Conservation (phyloP, 2,329 filamentous ascomycete species). For the Phyllosticta citrichinensis region DNA sequence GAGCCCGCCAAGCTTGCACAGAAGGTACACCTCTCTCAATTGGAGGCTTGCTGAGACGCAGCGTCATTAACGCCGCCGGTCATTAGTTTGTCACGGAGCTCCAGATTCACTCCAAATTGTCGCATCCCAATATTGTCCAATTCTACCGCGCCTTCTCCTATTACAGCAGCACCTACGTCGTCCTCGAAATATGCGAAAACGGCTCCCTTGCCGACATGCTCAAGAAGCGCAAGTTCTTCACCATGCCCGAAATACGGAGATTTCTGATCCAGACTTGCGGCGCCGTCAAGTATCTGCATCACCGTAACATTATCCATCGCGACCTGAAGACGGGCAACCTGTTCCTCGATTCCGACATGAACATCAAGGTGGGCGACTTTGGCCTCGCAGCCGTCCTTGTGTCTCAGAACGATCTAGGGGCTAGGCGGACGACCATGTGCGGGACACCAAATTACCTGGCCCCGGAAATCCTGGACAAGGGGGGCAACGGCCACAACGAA, state of each 20-base stretch:
- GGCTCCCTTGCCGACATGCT: constrained; percentile 98
- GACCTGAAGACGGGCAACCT: constrained; percentile 98
- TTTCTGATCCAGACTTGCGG: constrained; percentile 93
- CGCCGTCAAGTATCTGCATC: constrained; percentile 96
- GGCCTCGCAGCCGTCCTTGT: constrained; percentile 85
- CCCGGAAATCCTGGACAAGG: constrained; percentile 89
- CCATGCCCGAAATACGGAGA: constrained; percentile 85
- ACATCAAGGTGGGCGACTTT: constrained; percentile 96
- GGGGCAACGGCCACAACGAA: constrained; percentile 88
- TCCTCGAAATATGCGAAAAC: constrained; percentile 89
- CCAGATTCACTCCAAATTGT: constrained; percentile 97
- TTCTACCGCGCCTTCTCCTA: constrained; percentile 93
- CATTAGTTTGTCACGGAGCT: constrained; percentile 65
- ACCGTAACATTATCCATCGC: constrained; percentile 88
- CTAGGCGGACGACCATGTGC: constrained; percentile 82
- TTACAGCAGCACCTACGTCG: constrained; percentile 79
- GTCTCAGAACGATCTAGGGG: constrained; percentile 81
- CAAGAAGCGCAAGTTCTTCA: constrained; percentile 80
- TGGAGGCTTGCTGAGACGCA: constrained; percentile 13
- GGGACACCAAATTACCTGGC: constrained; percentile 98
- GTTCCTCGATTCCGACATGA: constrained; percentile 90
- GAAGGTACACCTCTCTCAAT: constrained; percentile 46
- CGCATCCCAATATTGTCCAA: constrained; percentile 88
- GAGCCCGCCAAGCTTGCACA: constrained; percentile 69
- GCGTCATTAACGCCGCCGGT: background rate